These are phyloP conservation scores for Aspergillus vadensis DNA, from an alignment of 2,329 filamentous ascomycete genomes.

Conservation along the genomic window DNA sequence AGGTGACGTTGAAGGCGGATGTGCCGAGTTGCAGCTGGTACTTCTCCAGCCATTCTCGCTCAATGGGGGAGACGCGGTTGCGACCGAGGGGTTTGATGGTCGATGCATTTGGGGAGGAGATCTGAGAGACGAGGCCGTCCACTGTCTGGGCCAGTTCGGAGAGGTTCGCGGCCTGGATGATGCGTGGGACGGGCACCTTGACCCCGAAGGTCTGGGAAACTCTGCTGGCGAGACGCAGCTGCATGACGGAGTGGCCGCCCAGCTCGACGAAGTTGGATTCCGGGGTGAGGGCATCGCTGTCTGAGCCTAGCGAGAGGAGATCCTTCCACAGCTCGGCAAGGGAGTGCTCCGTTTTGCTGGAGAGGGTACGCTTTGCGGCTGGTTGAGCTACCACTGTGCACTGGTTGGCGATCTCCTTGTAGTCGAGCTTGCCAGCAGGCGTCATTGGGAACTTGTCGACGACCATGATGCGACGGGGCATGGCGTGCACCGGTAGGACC, in stretches of 20 bases:
- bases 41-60: neutral
- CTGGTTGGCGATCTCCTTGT: neutral
- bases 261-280: constrained; percentile 15
- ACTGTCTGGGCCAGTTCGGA: neutral
- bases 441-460: constrained; percentile 11
- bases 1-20: constrained; percentile 5
- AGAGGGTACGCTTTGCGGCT: neutral
- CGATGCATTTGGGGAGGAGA: too few relatives aligned
- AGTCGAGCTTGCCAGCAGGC: constrained; percentile 11
- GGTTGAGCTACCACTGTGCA: neutral
- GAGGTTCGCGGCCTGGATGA: neutral
- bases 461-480: constrained; percentile 9
- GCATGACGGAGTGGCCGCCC: constrained; percentile 21
- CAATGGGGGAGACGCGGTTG: neutral
- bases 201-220: neutral
- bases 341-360: neutral
- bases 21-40: neutral
- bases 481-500: constrained; percentile 9
- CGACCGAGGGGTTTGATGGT: neutral
- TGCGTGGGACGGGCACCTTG: neutral
- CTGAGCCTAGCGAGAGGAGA: neutral
- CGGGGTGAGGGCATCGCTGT: neutral
- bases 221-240: constrained; percentile 16
- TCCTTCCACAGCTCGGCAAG: constrained; percentile 1
- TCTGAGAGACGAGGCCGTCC: neutral